Evolutionary conservation across 148 eudicot genomes (phyloP), one percentile per base, ranked within the genome.

Genomic region (Limonium bicolor): DNA sequence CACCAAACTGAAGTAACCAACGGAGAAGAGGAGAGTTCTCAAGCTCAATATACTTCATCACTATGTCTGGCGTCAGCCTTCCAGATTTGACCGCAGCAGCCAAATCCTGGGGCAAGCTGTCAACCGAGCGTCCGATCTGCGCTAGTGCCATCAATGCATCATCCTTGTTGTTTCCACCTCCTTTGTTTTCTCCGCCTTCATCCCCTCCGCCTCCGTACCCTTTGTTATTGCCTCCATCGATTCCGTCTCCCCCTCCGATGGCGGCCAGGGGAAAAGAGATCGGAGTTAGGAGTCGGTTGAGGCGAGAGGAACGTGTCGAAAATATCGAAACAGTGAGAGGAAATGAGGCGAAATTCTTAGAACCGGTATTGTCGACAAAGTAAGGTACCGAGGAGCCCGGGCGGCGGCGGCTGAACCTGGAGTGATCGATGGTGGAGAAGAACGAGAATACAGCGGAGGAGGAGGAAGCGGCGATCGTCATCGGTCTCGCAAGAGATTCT

Each of bases 1-100:
- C 96, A 0, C 61, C 75, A 27, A 88, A 88, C 36, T 70, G 84
- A 47, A 88, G 64, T 53, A 90, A 50, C 97, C 94, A 83, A 12
- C 63, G 45, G n/a, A 77, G 23, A 28, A 84, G 50, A 14, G 79
- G 46, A 38, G 83, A 67, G 50, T 58, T 64, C 56, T 80, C 84
- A 10, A 80, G 50, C 46, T 74, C 90, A 11, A 80, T 50, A 46
- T 35, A 88, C 64, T 63, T 69, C 65, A 11, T 35, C 13, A 83
- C 71, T 15, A 84, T 64, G 29, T 80, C 75, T 30, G 58, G 78
- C 9, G 87, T 74, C 20, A 90, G 48, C 53, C 54, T 67, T 6
- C 97, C 92, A 27, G 61, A 63, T 14, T 58, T 64, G 10, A 90
- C 59, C 48, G 87, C 97, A 10, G 65, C 69, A 49, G 67, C 75